These are phyloP conservation scores for Auriscalpium microsporum DNA, from an alignment of 768 basidiomycete species.

Conservation along the genomic window DNA sequence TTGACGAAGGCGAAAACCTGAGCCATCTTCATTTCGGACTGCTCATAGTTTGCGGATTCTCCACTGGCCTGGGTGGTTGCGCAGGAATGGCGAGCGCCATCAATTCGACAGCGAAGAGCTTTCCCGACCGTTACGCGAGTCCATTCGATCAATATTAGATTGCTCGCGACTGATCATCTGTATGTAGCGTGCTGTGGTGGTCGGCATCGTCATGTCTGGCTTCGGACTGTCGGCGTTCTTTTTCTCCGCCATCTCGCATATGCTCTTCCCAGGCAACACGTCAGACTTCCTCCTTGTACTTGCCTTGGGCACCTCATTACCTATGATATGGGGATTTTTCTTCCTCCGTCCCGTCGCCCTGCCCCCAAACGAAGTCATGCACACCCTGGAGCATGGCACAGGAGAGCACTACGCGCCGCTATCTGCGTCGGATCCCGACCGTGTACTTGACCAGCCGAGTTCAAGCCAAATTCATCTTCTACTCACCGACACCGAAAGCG, in stretches of 20 bases:
- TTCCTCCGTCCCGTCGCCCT: slow-evolving; percentile 64
- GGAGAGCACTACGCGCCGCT: slow-evolving; percentile 12
- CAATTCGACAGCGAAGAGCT: slow-evolving; percentile 79
- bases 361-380: slow-evolving; percentile 25
- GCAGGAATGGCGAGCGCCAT: slow-evolving; percentile 62
- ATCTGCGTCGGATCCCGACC: slow-evolving; percentile 10
- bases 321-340: slow-evolving; percentile 74
- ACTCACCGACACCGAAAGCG: background rate
- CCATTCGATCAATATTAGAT: background rate
- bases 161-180: background rate
- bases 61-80: slow-evolving; percentile 74
- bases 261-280: slow-evolving; percentile 68
- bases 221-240: slow-evolving; percentile 77
- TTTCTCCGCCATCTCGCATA: slow-evolving; percentile 70
- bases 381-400: slow-evolving; percentile 17
- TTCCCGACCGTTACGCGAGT: slow-evolving; percentile 61
- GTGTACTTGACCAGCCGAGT: slow-evolving; percentile 1
- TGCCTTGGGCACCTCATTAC: slow-evolving; percentile 66
- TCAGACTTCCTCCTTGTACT: slow-evolving; percentile 71
- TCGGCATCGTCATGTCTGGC: slow-evolving; percentile 23
- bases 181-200: slow-evolving; percentile 55
- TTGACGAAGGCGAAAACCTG: slow-evolving; percentile 20
- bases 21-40: slow-evolving; percentile 36
- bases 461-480: background rate
- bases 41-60: slow-evolving; percentile 54